Base-by-base conservation (phyloP, 352 stramenopile genomes). In the Phytophthora cajani region DNA sequence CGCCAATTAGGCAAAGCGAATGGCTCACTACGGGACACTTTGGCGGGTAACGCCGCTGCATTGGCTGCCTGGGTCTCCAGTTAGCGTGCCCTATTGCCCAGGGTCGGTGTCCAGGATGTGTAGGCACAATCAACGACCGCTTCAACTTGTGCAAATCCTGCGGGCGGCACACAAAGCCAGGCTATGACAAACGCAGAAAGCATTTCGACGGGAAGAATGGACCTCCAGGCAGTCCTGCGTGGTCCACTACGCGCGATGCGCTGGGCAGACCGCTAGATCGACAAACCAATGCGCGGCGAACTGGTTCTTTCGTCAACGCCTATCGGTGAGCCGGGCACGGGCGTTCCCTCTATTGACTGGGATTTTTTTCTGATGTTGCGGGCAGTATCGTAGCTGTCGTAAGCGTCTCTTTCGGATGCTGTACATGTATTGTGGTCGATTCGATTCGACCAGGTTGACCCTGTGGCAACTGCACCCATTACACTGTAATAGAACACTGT, bases 301-400 rank as follows among this genome's bases (percentile, higher is more conserved):
- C 42, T 49, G 42, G 42, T 21, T 16, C 17, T 21, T 21, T 49
- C 17, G 42, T 49, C 42, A 3, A 44, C 36, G 36, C 36, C 30
- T 36, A 46, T 17, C 12, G 38, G 38, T 46, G 38, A n/a, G 38
- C 11, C 30, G 30, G 8, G 30, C 36, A 42, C 42, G 16, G 42
- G 42, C 42, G 9, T 46, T 46, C 16, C 17, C 38, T n/a, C 38
- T 11, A 46, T 36, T 36, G 30, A 36, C 78, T n/a, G n/a, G n/a
- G n/a, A 33, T 33, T 33, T 33, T 33, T 33, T 33, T 9, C 30
- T 33, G 30, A 7, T 33, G 23, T 25, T 25, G 30, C 30, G 8
- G 30, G 23, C 30, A 3, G 27, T 5, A 32, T 32, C 27, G 27
- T 32, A 32, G 27, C 27, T 32, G 30, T 33, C 4, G 30, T 33